Percentiles rank a stretch among this genome's conserved stretches.
Evolutionary conservation across 306 rosid species (phyloP).

Genomic region (Trifolium pratense): DNA sequence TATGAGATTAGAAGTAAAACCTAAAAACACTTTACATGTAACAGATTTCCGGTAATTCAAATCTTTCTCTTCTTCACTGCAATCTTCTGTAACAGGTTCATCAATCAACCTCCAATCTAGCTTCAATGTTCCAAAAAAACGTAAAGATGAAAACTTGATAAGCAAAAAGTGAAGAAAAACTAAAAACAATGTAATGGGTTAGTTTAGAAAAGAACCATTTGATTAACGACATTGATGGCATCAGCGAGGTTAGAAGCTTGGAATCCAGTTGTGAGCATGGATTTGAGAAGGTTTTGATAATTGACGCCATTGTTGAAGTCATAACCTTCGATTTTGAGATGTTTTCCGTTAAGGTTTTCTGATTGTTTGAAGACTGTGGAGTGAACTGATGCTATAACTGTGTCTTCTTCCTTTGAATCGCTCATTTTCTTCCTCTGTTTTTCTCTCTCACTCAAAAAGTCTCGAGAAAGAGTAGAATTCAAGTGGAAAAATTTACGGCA

Average conservation of each 20-base stretch:
- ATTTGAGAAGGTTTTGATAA: slow-evolving; percentile 61
- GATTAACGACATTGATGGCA: slow-evolving; percentile 68
- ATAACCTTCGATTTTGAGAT: slow-evolving; percentile 68
- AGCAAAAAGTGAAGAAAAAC: background rate
- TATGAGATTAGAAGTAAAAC: slow-evolving; percentile 91
- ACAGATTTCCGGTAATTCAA: slow-evolving; percentile 55
- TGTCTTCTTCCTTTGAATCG: slow-evolving; percentile 47
- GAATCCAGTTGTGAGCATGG: slow-evolving; percentile 77
- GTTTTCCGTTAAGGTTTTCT: slow-evolving; percentile 63
- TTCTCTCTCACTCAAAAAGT: too few species aligned
- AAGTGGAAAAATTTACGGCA: too few species aligned
- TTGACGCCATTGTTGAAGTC: slow-evolving; percentile 78
- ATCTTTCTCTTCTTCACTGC: slow-evolving; percentile 61
- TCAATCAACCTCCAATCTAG: slow-evolving; percentile 88
- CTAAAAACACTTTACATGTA: slow-evolving; percentile 80
- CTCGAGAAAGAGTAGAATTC: too few species aligned
- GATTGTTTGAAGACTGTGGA: slow-evolving; percentile 76
- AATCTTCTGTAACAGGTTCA: slow-evolving; percentile 63
- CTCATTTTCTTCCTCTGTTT: slow-evolving; percentile 31
- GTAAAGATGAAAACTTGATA: slow-evolving; percentile 23
- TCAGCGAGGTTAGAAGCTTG: slow-evolving; percentile 92
- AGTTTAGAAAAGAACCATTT: slow-evolving; percentile 62
- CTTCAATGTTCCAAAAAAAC: slow-evolving; percentile 51
- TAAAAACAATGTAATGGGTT: background rate
- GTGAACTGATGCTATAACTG: slow-evolving; percentile 42